These are phyloP conservation scores for Lippia alba DNA, from an alignment of 305 asterid genomes.

Conservation along the genomic window DNA sequence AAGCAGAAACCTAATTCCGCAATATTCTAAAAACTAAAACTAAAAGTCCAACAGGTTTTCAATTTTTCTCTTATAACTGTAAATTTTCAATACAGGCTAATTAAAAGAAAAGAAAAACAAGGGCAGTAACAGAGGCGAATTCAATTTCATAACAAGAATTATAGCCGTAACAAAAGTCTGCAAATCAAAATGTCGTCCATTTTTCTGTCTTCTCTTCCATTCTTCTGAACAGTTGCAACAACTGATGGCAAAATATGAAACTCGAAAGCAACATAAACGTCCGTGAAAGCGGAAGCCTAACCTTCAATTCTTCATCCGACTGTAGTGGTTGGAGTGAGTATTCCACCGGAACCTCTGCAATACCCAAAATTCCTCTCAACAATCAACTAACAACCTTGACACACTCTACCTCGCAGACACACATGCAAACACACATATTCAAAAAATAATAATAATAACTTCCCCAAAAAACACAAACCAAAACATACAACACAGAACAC, in stretches of 20 bases:
- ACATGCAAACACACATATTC: slow-evolving; percentile 28
- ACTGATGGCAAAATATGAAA: slow-evolving; percentile 4
- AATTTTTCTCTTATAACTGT: too few relatives aligned
- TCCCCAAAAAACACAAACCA: slow-evolving; percentile 5
- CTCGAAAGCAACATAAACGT: slow-evolving; percentile 1
- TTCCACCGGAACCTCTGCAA: slow-evolving; percentile 71
- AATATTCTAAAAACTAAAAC: too few relatives aligned
- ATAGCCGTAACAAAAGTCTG: slow-evolving; percentile 9
- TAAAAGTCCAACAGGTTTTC: too few relatives aligned
- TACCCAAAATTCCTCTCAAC: slow-evolving; percentile 29
- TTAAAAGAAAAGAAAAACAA: slow-evolving; percentile 18
- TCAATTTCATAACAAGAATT: slow-evolving; percentile 7
- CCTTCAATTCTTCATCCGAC: slow-evolving; percentile 53
- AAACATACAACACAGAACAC: background rate
- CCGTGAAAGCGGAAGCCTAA: slow-evolving; percentile 35
- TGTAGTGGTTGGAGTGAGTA: slow-evolving; percentile 50
- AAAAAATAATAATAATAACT: slow-evolving; percentile 18
- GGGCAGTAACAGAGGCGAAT: slow-evolving; percentile 6
- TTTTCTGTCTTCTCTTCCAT: slow-evolving; percentile 14
- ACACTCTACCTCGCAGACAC: background rate
- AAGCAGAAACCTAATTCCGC: too few relatives aligned
- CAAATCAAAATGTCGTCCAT: background rate
- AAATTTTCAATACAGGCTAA: too few relatives aligned
- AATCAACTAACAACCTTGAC: slow-evolving; percentile 24
- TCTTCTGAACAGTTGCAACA: background rate